Base-by-base conservation (phyloP, 2,329 filamentous ascomycete species). In the Cladosporium sp. region DNA sequence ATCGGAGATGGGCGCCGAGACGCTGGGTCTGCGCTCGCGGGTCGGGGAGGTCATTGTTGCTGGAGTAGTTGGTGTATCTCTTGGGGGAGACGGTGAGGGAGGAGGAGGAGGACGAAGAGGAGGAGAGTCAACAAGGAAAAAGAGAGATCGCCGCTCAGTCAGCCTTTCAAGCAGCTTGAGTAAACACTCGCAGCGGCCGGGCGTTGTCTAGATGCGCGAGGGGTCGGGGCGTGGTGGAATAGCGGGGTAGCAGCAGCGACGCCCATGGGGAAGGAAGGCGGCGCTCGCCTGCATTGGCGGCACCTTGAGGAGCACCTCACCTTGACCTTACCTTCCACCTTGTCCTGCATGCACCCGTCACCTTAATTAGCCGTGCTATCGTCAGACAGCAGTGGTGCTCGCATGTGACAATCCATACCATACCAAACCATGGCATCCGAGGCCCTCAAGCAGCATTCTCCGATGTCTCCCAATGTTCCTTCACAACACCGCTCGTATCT, bases 1-100 rank as follows among this genome's bases (percentile, higher is more conserved):
- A 68, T 95, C 89, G 59, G 87, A 82, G 62, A 96, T 85, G 43
- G 91, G 91, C 62, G 88, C 88, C 60, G 86, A 83, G 54, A 81
- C 85, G 16, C 89, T 95, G 54, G 87, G 89, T 61, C 82, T 87
- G 62, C 91, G 85, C 77, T 95, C 84, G 59, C 89, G 81, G 38
- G 74, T 72, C 59, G 45, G 55, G 19, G 35, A 19, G 16, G 38
- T 38, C 22, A 14, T 49, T 13, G 46, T 11, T 31, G 16, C 56
- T 53, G 44, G 28, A 5, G 48, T n/a, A n/a, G 18, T 42, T 44
- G 44, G 11, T 51, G 28, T 46, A 16, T 38, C 42, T 44, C 42
- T 44, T 4, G 19, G 22, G 4, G 7, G 22, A 28, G 22, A 28
- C 22, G 22, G 22, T 5, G 22, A 28, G 19, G 41, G n/a, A 44